Conservation (phyloP, 2,329 filamentous ascomycete genomes). For the Thermochaetoides dissita region DNA sequence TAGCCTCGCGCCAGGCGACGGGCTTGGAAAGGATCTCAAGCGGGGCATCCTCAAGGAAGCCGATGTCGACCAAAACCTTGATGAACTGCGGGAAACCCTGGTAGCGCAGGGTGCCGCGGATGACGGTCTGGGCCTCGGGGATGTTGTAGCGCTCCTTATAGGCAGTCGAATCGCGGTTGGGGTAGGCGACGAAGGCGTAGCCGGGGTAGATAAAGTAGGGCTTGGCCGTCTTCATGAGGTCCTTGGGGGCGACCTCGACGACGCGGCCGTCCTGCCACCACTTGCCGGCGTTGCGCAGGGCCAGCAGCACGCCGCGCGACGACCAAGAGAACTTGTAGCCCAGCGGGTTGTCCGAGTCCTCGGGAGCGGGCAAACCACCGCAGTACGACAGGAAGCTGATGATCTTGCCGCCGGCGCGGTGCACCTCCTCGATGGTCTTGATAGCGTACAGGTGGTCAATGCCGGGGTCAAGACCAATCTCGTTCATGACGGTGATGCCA, state of each 20-base stretch:
- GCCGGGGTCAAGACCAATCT: constrained; percentile 69
- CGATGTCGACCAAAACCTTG: constrained; percentile 73
- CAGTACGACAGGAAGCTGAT: constrained; percentile 71
- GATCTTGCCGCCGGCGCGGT: constrained; percentile 76
- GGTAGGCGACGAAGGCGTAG: constrained; percentile 81
- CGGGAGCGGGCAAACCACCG: constrained; percentile 58
- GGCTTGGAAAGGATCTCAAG: constrained; percentile 51
- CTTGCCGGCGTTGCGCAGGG: constrained; percentile 71
- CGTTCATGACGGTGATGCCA: constrained; percentile 94
- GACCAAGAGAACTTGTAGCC: constrained; percentile 86
- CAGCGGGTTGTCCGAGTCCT: constrained; percentile 73
- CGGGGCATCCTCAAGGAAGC: constrained; percentile 66
- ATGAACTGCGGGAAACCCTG: constrained; percentile 84
- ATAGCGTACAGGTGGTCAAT: constrained; percentile 69
- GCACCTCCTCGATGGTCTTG: constrained; percentile 79
- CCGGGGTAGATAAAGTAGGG: constrained; percentile 80
- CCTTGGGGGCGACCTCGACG: constrained; percentile 48
- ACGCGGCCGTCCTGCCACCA: constrained; percentile 70
- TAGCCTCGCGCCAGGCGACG: constrained; percentile 73
- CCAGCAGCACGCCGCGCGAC: constrained; percentile 72
- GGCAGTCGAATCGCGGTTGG: constrained; percentile 76
- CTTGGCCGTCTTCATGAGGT: constrained; percentile 78
- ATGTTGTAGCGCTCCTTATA: constrained; percentile 87
- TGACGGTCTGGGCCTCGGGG: constrained; percentile 76
- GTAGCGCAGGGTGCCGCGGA: constrained; percentile 66